Conservation (phyloP, 352 stramenopile species). For the Globisporangium apiculatum region DNA sequence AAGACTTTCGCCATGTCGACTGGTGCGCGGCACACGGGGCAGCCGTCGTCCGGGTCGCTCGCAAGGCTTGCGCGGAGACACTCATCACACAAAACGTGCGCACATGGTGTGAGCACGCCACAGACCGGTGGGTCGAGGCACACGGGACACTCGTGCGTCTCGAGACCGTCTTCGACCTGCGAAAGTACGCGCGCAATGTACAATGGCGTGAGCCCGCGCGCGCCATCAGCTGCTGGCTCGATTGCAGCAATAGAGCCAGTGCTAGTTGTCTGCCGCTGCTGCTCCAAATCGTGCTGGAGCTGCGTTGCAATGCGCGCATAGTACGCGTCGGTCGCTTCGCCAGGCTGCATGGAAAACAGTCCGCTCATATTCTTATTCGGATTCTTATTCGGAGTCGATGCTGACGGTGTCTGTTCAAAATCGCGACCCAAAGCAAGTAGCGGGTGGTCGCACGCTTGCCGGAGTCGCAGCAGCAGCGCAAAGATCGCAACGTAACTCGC, state of each 20-base stretch:
- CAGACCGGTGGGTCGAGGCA: slow-evolving; percentile 66
- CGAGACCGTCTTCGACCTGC: slow-evolving; percentile 75
- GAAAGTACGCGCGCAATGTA: slow-evolving; percentile 71
- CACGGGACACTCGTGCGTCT: slow-evolving; percentile 80
- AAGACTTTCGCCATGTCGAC: slow-evolving; percentile 63
- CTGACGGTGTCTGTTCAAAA: slow-evolving; percentile 20
- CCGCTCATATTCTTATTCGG: not conserved
- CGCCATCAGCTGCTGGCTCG: not conserved
- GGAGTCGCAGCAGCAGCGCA: slow-evolving; percentile 76
- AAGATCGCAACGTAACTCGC: slow-evolving; percentile 88
- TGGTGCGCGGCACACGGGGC: slow-evolving; percentile 65
- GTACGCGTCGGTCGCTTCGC: slow-evolving; percentile 52
- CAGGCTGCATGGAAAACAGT: slow-evolving; percentile 37
- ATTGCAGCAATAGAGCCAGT: not conserved
- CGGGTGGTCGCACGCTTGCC: slow-evolving; percentile 88
- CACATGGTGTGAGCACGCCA: slow-evolving; percentile 80
- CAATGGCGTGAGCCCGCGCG: slow-evolving; percentile 25
- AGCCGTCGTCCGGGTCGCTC: slow-evolving; percentile 55
- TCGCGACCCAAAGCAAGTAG: slow-evolving; percentile 75
- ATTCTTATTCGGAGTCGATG: not conserved
- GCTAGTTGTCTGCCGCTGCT: not conserved
- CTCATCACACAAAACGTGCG: slow-evolving; percentile 74
- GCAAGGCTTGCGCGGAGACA: slow-evolving; percentile 63
- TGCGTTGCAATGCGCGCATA: slow-evolving; percentile 49
- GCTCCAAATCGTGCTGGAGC: slow-evolving; percentile 42